A percentile compares a stretch with the other conserved stretches of the same genome.
phyloP scores from a whole-genome alignment of 345 rosid species.

The Clausena lansium region DNA sequence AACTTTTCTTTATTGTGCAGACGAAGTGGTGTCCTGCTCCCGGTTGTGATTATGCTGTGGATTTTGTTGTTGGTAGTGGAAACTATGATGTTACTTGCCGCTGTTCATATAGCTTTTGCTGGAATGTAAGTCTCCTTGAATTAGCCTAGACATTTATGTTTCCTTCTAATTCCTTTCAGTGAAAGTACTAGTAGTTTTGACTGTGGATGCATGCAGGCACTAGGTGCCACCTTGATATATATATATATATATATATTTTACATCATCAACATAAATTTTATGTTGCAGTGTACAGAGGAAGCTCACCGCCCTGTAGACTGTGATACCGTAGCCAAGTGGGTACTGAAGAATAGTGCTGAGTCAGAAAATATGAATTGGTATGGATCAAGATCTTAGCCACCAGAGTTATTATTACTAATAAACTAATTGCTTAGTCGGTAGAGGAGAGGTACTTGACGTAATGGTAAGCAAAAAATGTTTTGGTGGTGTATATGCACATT shows the following conservation, averaged over 20 bases:
- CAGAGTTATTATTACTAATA: background rate
- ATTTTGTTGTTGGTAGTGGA: slow-evolving; percentile 69
- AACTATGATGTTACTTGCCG: slow-evolving; percentile 68
- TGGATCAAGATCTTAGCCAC: background rate
- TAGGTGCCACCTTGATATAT: background rate
- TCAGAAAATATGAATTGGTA: slow-evolving; percentile 92
- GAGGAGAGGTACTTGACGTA: background rate
- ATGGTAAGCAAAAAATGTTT: background rate
- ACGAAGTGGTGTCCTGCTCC: slow-evolving; percentile 97
- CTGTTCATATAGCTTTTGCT: slow-evolving; percentile 75
- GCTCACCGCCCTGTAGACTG: slow-evolving; percentile 89
- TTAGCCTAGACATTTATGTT: slow-evolving; percentile 1
- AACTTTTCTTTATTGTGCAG: slow-evolving; percentile 27
- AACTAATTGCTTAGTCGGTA: background rate
- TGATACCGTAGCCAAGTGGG: slow-evolving; percentile 73
- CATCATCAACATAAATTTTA: background rate
- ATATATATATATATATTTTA: too few species aligned
- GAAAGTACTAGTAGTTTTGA: background rate
- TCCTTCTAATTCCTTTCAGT: background rate
- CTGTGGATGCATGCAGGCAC: slow-evolving; percentile 5
- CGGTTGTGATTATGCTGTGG: slow-evolving; percentile 83
- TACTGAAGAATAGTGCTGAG: slow-evolving; percentile 75
- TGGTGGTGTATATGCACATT: background rate
- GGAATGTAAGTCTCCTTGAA: slow-evolving; percentile 58
- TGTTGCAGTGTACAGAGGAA: slow-evolving; percentile 69